Evolutionary conservation across 2,329 filamentous ascomycete genomes (phyloP).

Genomic region (Macrophomina pseudophaseolina): DNA sequence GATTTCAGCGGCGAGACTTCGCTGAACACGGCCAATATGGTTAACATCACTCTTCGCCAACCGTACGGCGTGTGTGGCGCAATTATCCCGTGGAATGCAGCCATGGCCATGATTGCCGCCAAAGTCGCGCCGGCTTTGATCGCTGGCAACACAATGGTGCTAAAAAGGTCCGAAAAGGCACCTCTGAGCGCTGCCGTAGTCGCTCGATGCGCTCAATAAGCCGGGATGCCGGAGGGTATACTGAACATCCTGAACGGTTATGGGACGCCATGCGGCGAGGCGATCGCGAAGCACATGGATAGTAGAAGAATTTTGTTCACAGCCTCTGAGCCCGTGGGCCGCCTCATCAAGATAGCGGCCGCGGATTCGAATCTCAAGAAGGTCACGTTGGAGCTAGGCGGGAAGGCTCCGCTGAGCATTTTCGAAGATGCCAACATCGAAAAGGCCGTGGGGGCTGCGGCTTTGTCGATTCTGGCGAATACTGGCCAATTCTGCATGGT

Average conservation of each 20-base stretch:
- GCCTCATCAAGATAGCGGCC: conserved; percentile 77
- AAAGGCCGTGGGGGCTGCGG: conserved; percentile 70
- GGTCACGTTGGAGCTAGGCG: conserved; percentile 65
- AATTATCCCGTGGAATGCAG: background rate
- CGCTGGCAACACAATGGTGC: conserved; percentile 62
- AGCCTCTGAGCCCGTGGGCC: conserved; percentile 73
- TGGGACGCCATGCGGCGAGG: conserved; percentile 70
- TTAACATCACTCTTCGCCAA: background rate
- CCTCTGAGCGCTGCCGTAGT: conserved; percentile 63
- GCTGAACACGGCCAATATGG: background rate
- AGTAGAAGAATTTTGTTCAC: conserved; percentile 82
- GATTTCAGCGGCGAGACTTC: background rate
- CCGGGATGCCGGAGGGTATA: conserved; percentile 78
- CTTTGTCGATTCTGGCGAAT: conserved; percentile 64
- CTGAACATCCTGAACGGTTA: conserved; percentile 77
- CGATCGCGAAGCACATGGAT: conserved; percentile 68
- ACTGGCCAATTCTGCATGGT: conserved; percentile 66
- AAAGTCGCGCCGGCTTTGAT: conserved; percentile 50
- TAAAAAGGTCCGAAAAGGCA: conserved; percentile 65
- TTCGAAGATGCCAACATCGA: conserved; percentile 65
- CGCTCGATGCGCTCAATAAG: conserved; percentile 70
- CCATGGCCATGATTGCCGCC: conserved; percentile 6
- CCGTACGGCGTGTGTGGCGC: background rate
- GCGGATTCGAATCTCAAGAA: conserved; percentile 64
- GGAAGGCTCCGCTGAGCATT: conserved; percentile 62